Evolutionary conservation across 106 monocot genomes (phyloP).

Genomic region (Dendrobium officinale): DNA sequence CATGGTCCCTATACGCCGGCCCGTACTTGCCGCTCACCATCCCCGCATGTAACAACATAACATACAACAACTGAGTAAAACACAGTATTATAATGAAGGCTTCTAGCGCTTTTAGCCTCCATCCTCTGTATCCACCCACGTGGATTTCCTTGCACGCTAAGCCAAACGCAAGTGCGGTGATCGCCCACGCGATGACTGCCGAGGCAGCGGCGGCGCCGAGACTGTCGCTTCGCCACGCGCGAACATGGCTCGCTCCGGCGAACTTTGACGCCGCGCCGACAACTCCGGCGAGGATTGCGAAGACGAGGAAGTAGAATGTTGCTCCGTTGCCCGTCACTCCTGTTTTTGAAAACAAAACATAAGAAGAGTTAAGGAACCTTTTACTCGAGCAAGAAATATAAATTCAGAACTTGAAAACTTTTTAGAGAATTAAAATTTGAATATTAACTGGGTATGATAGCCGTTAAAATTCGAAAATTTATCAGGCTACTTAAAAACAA

Average conservation of each 20-base stretch:
- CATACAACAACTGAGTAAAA: slow-evolving; percentile 67
- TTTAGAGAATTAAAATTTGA: neutral
- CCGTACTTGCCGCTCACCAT: slow-evolving; percentile 60
- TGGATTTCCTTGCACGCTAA: slow-evolving; percentile 83
- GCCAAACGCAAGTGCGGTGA: slow-evolving; percentile 77
- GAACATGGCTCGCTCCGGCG: slow-evolving; percentile 58
- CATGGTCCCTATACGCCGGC: slow-evolving; percentile 45
- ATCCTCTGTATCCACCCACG: slow-evolving; percentile 59
- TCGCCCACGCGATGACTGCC: slow-evolving; percentile 50
- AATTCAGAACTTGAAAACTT: neutral
- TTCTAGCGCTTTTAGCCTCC: slow-evolving; percentile 58
- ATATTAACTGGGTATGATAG: too few relatives aligned
- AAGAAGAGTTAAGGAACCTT: too few relatives aligned
- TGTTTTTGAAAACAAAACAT: neutral
- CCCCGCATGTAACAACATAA: slow-evolving; percentile 52
- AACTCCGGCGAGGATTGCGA: slow-evolving; percentile 74
- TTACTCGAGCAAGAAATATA: neutral
- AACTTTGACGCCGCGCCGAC: slow-evolving; percentile 74
- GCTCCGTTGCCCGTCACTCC: slow-evolving; percentile 67
- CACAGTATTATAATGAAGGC: slow-evolving; percentile 56
- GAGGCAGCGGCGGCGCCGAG: slow-evolving; percentile 47
- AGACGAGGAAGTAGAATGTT: slow-evolving; percentile 80
- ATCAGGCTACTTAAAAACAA: neutral
- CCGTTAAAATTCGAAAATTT: too few relatives aligned
- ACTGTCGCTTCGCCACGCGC: slow-evolving; percentile 55